Conservation (phyloP, 83 land plant genomes). For the Picea abies region DNA sequence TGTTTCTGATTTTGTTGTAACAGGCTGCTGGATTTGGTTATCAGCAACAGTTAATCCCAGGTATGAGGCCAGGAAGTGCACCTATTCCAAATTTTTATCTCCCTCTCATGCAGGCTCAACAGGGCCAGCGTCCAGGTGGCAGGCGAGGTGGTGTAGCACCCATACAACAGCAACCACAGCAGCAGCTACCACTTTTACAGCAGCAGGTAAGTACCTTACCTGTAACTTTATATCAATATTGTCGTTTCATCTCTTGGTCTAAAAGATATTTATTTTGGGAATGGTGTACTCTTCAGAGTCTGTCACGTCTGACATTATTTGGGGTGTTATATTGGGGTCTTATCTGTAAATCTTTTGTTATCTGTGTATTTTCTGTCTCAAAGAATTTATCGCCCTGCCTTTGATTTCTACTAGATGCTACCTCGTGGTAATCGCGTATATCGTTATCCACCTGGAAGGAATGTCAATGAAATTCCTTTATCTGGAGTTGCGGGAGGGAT, state of each 20-base stretch:
- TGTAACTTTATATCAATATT: neutral
- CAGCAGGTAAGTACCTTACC: slow-evolving; percentile 41
- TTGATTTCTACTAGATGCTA: slow-evolving; percentile 52
- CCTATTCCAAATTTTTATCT: slow-evolving; percentile 62
- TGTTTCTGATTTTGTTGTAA: neutral
- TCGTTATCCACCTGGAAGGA: slow-evolving; percentile 85
- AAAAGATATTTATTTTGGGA: neutral
- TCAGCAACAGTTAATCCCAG: slow-evolving; percentile 75
- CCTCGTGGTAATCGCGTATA: slow-evolving; percentile 74
- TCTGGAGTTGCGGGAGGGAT: slow-evolving; percentile 33
- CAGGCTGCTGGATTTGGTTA: slow-evolving; percentile 73
- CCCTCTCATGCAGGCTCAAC: slow-evolving; percentile 64
- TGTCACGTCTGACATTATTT: too few relatives aligned
- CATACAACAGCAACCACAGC: slow-evolving; percentile 58
- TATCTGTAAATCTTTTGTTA: neutral
- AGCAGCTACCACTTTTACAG: slow-evolving; percentile 62
- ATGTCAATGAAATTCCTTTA: slow-evolving; percentile 58
- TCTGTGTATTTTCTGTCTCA: neutral
- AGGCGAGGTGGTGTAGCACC: slow-evolving; percentile 56
- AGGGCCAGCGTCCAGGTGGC: slow-evolving; percentile 64
- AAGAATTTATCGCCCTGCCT: neutral
- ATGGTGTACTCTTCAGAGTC: neutral
- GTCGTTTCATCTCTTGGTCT: neutral
- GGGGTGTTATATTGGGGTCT: too few relatives aligned
- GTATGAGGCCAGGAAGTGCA: slow-evolving; percentile 72